These are phyloP conservation scores for Populus alba DNA, from an alignment of 345 rosid genomes.

Conservation along the genomic window DNA sequence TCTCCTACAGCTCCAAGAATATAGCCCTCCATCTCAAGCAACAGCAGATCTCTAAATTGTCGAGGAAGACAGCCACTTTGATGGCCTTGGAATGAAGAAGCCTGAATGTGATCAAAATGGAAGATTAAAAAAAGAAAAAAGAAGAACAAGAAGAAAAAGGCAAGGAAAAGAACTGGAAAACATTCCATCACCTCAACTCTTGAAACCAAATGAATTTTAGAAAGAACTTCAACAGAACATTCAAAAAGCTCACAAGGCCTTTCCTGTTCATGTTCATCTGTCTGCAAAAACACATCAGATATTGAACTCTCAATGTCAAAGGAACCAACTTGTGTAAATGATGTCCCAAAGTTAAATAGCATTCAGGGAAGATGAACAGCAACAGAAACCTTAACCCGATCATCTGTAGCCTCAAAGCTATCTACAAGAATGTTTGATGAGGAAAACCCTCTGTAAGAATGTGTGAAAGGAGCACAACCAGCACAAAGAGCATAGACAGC, in stretches of 20 bases:
- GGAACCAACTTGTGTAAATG: constrained; percentile 11
- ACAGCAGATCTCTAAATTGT: constrained; percentile 66
- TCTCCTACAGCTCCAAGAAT: constrained; percentile 44
- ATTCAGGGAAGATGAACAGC: neutral
- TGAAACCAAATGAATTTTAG: constrained; percentile 44
- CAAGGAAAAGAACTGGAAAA: constrained; percentile 6
- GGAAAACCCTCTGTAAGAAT: constrained; percentile 36
- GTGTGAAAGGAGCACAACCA: constrained; percentile 55
- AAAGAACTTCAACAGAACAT: constrained; percentile 75
- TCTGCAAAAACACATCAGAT: constrained; percentile 38
- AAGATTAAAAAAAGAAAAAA: constrained; percentile 12
- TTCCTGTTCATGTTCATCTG: constrained; percentile 44
- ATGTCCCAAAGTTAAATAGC: constrained; percentile 15
- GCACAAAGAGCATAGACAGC: constrained; percentile 75
- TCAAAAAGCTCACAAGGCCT: constrained; percentile 53
- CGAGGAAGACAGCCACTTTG: constrained; percentile 58
- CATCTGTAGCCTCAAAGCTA: constrained; percentile 42
- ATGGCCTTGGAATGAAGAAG: constrained; percentile 35
- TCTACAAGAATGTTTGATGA: constrained; percentile 31
- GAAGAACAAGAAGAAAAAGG: neutral
- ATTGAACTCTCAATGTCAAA: constrained; percentile 12
- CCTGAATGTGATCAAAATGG: constrained; percentile 36
- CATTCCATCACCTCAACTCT: constrained; percentile 37
- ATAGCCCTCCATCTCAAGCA: constrained; percentile 68
- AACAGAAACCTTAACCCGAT: constrained; percentile 45